Evolutionary conservation across 169 alveolate genomes (phyloP).

Genomic region (Plasmodium reichenowi): DNA sequence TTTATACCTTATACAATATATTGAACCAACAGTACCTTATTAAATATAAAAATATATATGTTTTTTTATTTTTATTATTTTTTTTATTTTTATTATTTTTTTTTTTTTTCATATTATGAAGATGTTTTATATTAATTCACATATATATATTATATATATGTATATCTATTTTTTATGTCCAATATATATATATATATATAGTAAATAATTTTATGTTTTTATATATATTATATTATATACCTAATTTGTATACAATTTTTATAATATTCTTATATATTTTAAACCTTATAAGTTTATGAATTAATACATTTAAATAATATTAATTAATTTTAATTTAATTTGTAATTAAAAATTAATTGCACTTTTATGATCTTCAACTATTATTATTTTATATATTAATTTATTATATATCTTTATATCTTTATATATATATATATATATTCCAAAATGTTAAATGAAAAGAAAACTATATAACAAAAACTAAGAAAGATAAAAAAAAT

Average conservation of each 20-base stretch:
- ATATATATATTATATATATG: background rate
- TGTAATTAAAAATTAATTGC: slow-evolving; percentile 61
- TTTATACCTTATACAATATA: background rate
- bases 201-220: background rate
- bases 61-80: background rate
- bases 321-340: slow-evolving; percentile 60
- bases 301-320: slow-evolving; percentile 18
- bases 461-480: too few relatives aligned
- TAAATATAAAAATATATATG: background rate
- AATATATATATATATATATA: background rate
- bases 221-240: background rate
- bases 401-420: too few relatives aligned
- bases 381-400: background rate
- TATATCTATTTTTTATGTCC: background rate
- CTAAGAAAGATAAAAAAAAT: too few relatives aligned
- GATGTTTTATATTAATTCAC: too few relatives aligned
- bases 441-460: too few relatives aligned
- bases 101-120: too few relatives aligned
- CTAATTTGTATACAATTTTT: slow-evolving; percentile 5
- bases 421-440: too few relatives aligned
- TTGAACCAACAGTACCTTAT: background rate
- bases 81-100: too few relatives aligned
- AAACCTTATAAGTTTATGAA: slow-evolving; percentile 52
- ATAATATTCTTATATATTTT: slow-evolving; percentile 11
- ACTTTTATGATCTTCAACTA: too few relatives aligned